phyloP scores from a whole-genome alignment of 2,329 filamentous ascomycete species.

The Blumeria graminis region DNA sequence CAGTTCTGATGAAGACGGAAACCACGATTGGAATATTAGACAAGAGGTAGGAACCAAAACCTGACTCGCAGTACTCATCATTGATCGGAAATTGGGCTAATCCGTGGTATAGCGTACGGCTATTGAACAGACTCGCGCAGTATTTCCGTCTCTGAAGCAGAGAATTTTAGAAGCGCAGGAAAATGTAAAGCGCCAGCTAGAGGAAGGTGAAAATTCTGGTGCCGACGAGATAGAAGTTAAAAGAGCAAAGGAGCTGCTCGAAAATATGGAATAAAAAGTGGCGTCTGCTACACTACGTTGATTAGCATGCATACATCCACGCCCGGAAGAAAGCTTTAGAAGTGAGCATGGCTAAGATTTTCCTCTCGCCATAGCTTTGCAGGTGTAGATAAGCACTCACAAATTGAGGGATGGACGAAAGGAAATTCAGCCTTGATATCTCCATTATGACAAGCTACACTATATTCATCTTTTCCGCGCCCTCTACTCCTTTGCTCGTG shows the following conservation, averaged over 20 bases:
- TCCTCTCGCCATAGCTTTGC: no score
- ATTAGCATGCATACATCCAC: no score
- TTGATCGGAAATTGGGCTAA: not conserved
- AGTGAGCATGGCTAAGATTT: no score
- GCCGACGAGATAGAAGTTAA: slow-evolving; percentile 24
- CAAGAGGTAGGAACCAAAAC: slow-evolving; percentile 44
- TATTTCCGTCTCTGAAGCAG: slow-evolving; percentile 47
- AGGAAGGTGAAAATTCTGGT: slow-evolving; percentile 28
- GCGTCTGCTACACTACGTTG: no score
- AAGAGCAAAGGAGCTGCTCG: slow-evolving; percentile 23
- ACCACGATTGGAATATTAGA: slow-evolving; percentile 54
- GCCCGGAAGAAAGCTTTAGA: no score
- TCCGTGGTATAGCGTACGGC: slow-evolving; percentile 20
- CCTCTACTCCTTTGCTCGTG: slow-evolving; percentile 23
- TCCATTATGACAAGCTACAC: slow-evolving; percentile 12
- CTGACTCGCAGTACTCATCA: not conserved
- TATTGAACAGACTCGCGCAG: slow-evolving; percentile 64
- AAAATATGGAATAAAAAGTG: slow-evolving; percentile 19
- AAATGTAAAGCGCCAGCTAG: slow-evolving; percentile 54
- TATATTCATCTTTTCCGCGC: slow-evolving; percentile 42
- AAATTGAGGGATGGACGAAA: not conserved
- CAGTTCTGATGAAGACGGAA: slow-evolving; percentile 33
- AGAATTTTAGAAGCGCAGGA: slow-evolving; percentile 48
- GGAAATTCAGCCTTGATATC: not conserved
- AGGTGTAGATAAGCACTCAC: no score